Base-by-base conservation (phyloP, 148 eudicot species). In the Polygonum aviculare region DNA sequence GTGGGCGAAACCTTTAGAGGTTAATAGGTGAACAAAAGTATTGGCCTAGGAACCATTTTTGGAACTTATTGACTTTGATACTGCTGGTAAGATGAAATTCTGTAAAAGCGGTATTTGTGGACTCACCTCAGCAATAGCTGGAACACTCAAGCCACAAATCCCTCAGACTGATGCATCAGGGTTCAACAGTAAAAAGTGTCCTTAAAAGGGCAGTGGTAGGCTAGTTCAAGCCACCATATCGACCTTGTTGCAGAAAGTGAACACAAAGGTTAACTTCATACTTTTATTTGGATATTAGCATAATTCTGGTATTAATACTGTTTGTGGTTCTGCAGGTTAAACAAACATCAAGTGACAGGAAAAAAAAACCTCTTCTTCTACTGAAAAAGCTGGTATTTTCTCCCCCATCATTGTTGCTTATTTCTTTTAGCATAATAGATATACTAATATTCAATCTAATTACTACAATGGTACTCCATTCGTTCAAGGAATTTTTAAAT, bases 221-320 rank as follows among this genome's bases (percentile, higher is more conserved):
- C 90, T 93, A 78, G 91, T 89, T 81, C 96, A 93, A 80, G 71
- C 93, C 69, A 89, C 91, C 50, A 82, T 93, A 81, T 85, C 96
- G 54, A 81, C 94, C 73, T 80, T 93, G 76, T 91, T 93, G 83
- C 88, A 93, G 84, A 93, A 88, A 81, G 92, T 73, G 38, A 91
- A 84, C 82, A 86, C 83, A 75, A 88, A 91, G 89, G 98, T 82
- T 76, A 83, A 82, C 40, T 54, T 36, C 22, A 22, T 12, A 52
- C 52, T 75, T 75, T 11, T 1, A 10, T 8, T 12, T 62, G 38
- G 69, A 31, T 16, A 3, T 62, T 8, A 60, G 6, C 69, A 5
- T 65, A 0, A 19, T 21, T 36, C 11, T 18, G 72, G 41, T 8
- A 57, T 44, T 80, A 74, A 48, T 57, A 14, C 4, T 38, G 72